These are phyloP conservation scores for Alopecurus myosuroides DNA, from an alignment of 176 grass and related monocot species.

Conservation along the genomic window DNA sequence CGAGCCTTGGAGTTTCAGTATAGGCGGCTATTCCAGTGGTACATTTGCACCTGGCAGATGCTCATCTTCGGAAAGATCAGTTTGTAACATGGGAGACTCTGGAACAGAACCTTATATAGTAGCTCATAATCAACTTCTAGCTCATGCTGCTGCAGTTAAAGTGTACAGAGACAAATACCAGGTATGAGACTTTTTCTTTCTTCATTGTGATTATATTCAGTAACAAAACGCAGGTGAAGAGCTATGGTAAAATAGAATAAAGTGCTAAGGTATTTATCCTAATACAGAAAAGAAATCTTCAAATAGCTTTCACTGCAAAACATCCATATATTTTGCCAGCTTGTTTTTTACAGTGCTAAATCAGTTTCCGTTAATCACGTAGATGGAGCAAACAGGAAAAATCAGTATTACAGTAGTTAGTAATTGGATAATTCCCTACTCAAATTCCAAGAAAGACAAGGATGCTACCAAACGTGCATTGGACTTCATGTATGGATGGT, in stretches of 20 bases:
- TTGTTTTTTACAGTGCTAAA: neutral
- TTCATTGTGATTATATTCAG: neutral
- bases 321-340: neutral
- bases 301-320: neutral
- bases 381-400: constrained; percentile 66
- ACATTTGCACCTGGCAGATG: constrained; percentile 72
- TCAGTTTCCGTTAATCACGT: neutral
- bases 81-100: constrained; percentile 62
- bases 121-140: constrained; percentile 65
- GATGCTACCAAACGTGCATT: constrained; percentile 59
- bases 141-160: constrained; percentile 63
- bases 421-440: constrained; percentile 75
- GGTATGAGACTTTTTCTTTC: constrained; percentile 33
- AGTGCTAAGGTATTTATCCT: neutral
- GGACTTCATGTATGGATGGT: constrained; percentile 98
- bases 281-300: neutral
- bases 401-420: constrained; percentile 70
- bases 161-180: constrained; percentile 64
- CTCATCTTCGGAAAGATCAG: constrained; percentile 19
- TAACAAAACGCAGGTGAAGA: neutral
- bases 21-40: constrained; percentile 48
- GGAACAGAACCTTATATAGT: constrained; percentile 72
- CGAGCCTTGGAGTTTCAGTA: constrained; percentile 79
- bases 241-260: neutral
- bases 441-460: constrained; percentile 52